Conservation (phyloP, 495 filamentous ascomycete species). For the Aspergillus avenaceus region DNA sequence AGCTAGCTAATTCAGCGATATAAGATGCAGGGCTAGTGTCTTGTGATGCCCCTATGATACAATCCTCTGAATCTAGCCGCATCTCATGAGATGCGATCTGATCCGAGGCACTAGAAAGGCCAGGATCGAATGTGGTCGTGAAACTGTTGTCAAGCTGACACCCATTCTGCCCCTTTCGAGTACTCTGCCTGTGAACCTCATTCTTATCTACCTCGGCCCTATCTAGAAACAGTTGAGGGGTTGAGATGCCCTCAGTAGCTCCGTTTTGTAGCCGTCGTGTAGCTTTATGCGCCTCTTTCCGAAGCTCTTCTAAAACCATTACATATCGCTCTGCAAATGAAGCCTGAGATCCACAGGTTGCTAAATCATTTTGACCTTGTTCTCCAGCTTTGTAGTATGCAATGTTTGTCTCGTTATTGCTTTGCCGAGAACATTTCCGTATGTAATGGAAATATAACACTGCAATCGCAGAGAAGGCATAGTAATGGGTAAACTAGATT, state of each 20-base stretch:
- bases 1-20: slow-evolving; percentile 14
- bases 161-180: background rate
- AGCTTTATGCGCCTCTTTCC: slow-evolving; percentile 29
- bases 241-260: background rate
- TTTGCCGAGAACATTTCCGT: slow-evolving; percentile 6
- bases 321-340: slow-evolving; percentile 28
- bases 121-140: background rate
- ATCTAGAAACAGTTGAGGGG: background rate
- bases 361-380: slow-evolving; percentile 17
- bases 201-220: background rate
- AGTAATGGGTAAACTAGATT: slow-evolving; percentile 24
- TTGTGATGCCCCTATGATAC: slow-evolving; percentile 6
- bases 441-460: slow-evolving; percentile 22
- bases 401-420: background rate
- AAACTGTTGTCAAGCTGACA: background rate
- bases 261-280: background rate
- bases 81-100: background rate
- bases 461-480: slow-evolving; percentile 23
- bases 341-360: slow-evolving; percentile 14
- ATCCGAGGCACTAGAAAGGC: background rate
- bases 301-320: slow-evolving; percentile 40
- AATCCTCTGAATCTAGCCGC: slow-evolving; percentile 9
- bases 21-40: slow-evolving; percentile 12
- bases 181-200: background rate
- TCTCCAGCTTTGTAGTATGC: slow-evolving; percentile 14